These are phyloP conservation scores for Auxenochlorella protothecoides DNA, from an alignment of 139 green algal species.

Conservation along the genomic window DNA sequence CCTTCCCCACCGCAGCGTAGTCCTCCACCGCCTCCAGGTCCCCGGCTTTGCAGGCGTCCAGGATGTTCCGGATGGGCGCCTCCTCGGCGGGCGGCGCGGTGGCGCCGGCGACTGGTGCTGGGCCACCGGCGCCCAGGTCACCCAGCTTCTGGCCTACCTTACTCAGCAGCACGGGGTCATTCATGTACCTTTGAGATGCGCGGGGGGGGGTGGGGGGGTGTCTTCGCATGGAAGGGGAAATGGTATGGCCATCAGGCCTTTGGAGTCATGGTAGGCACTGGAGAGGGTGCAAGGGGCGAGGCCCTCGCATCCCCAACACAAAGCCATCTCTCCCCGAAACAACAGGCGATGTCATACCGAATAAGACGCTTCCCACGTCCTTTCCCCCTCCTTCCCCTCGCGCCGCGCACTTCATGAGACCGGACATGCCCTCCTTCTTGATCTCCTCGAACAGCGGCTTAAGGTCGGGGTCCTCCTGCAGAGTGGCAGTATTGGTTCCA, in stretches of 20 bases:
- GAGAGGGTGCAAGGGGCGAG: no score
- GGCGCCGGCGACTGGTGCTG: conserved; percentile 6
- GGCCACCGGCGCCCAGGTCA: conserved; percentile 11
- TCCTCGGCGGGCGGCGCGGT: conserved; percentile 28
- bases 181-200: conserved; percentile 31
- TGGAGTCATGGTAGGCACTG: no score
- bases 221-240: no score
- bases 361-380: no score
- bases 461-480: conserved; percentile 56
- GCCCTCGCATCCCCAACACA: no score
- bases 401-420: conserved; percentile 41
- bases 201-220: no score
- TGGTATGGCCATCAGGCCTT: no score
- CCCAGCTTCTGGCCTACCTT: conserved; percentile 62
- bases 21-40: conserved; percentile 77
- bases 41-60: conserved; percentile 60
- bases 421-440: conserved; percentile 56
- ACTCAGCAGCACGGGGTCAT: conserved; percentile 47
- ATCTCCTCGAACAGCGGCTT: conserved; percentile 67
- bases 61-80: conserved; percentile 45
- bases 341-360: not conserved
- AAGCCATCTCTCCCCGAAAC: not conserved
- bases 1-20: conserved; percentile 80
- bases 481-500: no score
- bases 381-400: no score